phyloP scores from a whole-genome alignment of 345 rosid species.

The Sisymbrium altissimum region DNA sequence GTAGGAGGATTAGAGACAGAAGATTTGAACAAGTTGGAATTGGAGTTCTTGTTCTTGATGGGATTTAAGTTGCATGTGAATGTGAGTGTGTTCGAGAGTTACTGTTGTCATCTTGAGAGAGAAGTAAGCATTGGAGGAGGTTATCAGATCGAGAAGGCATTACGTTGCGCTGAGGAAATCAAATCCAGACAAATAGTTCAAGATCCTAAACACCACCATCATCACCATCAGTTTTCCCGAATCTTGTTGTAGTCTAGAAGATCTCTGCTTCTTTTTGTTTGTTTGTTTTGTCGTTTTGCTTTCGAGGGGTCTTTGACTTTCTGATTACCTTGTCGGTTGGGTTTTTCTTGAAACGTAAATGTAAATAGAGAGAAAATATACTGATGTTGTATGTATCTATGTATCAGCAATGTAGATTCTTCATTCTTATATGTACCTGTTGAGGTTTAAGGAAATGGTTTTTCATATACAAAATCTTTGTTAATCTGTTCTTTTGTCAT shows the following conservation, averaged over 20 bases:
- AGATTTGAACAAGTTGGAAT: slow-evolving; percentile 72
- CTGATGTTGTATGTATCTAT: slow-evolving; percentile 17
- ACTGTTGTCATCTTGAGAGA: slow-evolving; percentile 81
- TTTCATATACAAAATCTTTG: slow-evolving; percentile 20
- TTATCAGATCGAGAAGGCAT: slow-evolving; percentile 73
- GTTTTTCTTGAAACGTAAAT: slow-evolving; percentile 14
- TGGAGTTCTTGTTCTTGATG: slow-evolving; percentile 82
- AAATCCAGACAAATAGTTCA: slow-evolving; percentile 57
- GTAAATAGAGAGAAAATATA: slow-evolving; percentile 20
- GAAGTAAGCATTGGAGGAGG: slow-evolving; percentile 91
- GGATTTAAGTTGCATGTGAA: slow-evolving; percentile 87
- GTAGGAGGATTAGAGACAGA: slow-evolving; percentile 73
- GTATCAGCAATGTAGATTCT: slow-evolving; percentile 19
- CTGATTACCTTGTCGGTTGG: slow-evolving; percentile 31
- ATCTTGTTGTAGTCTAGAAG: slow-evolving; percentile 45
- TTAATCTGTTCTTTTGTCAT: slow-evolving; percentile 24
- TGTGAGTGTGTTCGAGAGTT: slow-evolving; percentile 87
- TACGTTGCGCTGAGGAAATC: slow-evolving; percentile 83
- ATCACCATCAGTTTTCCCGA: slow-evolving; percentile 48
- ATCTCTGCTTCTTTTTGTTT: slow-evolving; percentile 20
- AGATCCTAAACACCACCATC: slow-evolving; percentile 43
- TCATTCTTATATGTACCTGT: slow-evolving; percentile 4
- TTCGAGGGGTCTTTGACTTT: slow-evolving; percentile 29
- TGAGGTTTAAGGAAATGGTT: neutral
- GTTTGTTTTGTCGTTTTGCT: slow-evolving; percentile 16